phyloP scores from a whole-genome alignment of 768 basidiomycete genomes.

The Rhodotorula paludigena region DNA sequence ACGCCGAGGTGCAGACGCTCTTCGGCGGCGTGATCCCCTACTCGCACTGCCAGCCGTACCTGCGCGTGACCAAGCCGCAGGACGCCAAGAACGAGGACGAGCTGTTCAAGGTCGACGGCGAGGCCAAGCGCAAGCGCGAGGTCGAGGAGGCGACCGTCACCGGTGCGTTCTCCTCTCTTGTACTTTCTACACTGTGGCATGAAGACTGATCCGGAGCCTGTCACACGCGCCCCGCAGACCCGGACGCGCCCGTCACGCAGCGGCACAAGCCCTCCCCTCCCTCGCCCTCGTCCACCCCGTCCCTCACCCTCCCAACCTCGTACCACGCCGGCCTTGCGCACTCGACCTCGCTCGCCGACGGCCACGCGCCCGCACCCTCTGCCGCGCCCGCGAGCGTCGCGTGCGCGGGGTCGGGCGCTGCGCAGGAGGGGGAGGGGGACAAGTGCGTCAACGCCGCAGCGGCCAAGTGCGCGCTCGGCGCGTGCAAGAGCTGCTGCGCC shows the following conservation, averaged over 20 bases:
- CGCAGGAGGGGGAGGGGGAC: no score
- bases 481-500: conserved; percentile 29
- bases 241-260: background rate
- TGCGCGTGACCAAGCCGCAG: conserved; percentile 50
- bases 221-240: background rate
- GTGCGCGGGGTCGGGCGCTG: no score
- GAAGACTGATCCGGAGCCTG: background rate
- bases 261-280: conserved; percentile 5
- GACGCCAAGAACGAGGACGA: conserved; percentile 33
- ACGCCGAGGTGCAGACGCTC: conserved; percentile 12
- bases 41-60: conserved; percentile 69
- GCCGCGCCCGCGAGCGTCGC: background rate
- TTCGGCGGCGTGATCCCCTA: conserved; percentile 53
- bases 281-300: background rate
- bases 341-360: background rate
- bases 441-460: conserved; percentile 30
- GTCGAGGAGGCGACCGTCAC: conserved; percentile 1
- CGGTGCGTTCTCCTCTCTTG: background rate
- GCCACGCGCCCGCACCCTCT: background rate
- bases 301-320: background rate
- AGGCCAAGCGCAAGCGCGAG: conserved; percentile 24
- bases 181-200: no score
- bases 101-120: conserved; percentile 20
- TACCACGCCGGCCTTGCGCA: background rate
- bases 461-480: conserved; percentile 19